Percentiles rank a stretch among this genome's conserved stretches.
phyloP scores from a whole-genome alignment of 2,329 filamentous ascomycete species.

The Diaporthe australafricana region DNA sequence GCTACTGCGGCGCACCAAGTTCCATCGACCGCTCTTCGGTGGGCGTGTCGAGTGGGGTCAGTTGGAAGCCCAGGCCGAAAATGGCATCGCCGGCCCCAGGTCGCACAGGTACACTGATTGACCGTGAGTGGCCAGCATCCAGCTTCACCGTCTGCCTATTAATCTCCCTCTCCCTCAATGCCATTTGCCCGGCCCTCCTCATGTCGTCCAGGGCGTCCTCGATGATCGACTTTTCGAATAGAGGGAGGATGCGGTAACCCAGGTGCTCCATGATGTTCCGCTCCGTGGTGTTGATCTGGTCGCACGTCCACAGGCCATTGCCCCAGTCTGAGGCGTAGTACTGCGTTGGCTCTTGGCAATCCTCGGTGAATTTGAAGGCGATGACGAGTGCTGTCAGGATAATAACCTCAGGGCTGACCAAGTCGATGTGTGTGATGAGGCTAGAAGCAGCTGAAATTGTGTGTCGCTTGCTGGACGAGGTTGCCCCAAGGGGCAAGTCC shows the following conservation, averaged over 20 bases:
- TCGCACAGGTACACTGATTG: constrained; percentile 46
- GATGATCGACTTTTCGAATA: constrained; percentile 68
- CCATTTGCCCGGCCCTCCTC: constrained; percentile 63
- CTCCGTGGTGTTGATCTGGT: constrained; percentile 74
- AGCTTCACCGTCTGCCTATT: constrained; percentile 12
- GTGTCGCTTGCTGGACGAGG: constrained; percentile 56
- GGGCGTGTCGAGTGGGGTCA: constrained; percentile 57
- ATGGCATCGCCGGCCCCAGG: constrained; percentile 49
- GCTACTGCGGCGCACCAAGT: constrained; percentile 27
- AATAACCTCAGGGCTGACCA: constrained; percentile 71
- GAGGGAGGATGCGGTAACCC: constrained; percentile 70
- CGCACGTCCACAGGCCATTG: constrained; percentile 65
- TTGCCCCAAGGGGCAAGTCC: constrained; percentile 61
- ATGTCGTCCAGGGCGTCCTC: constrained; percentile 72
- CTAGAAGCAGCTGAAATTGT: constrained; percentile 56
- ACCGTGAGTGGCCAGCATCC: constrained; percentile 47
- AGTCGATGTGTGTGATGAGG: constrained; percentile 65
- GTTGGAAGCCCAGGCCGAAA: constrained; percentile 52
- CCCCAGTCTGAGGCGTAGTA: constrained; percentile 68
- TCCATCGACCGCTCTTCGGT: constrained; percentile 41
- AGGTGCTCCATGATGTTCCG: constrained; percentile 73
- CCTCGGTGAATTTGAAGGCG: constrained; percentile 74
- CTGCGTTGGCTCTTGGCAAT: constrained; percentile 64
- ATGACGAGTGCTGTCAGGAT: constrained; percentile 72
- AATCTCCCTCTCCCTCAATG: constrained; percentile 34